Base-by-base conservation (phyloP, 805 yeast species). In the Suhomyces xylopsoci region DNA sequence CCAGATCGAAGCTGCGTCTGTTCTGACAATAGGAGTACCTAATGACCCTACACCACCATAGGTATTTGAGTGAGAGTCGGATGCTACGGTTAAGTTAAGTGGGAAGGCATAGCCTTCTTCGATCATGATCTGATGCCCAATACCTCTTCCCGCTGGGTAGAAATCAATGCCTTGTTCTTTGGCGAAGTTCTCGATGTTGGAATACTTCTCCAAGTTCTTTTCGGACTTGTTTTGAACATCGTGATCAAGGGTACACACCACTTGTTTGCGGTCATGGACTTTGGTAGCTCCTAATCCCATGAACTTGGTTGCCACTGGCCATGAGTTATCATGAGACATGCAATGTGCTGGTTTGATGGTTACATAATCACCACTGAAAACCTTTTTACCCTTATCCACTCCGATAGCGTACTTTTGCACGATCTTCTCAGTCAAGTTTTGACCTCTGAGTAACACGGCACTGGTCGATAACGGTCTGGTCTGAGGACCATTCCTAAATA, bases 71-170 rank as follows among this genome's bases (percentile, higher is more conserved):
- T 94, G 99, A 5, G 97, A 92, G 69, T 94, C 99, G 0, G 97
- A 90, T 3, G 99, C 99, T 52, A 94, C 99, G 0, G 97, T 87
- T 62, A 94, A 69, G 66, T 90, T 90, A 55, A 87, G 79, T 10
- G 99, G 99, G 70, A 92, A 94, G 0, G 98, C 97, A 68, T 94
- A 94, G 50, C 99, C 99, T 73, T 94, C 97, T 70, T 94, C 99
- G 55, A 94, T 91, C 97, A 94, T 91, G 73, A 93, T 90, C 73
- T 94, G 99, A 69, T 94, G 99, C 38, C 99, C 99, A 63, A 94
- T 94, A 66, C 99, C 99, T 69, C 97, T 82, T 43, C 99, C 99
- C 8, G 99, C 99, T 8, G 98, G 97, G 71, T 94, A 94, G 68
- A 94, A 94, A 69, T 93, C 97, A 43, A 93, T 85, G 25, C 96